Conservation (phyloP, 2,329 filamentous ascomycete genomes). For the Daldinia sp. region DNA sequence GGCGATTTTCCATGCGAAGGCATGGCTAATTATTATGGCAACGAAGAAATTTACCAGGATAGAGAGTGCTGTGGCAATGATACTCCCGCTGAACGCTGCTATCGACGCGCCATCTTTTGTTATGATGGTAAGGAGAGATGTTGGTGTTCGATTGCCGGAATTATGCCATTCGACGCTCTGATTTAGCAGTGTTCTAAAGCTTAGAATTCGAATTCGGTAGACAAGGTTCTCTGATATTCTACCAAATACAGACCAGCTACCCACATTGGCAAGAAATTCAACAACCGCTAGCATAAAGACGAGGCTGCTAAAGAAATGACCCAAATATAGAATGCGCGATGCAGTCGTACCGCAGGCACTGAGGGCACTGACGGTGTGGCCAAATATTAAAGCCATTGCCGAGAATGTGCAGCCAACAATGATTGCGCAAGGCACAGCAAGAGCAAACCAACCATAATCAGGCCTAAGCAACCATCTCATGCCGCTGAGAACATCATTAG, state of each 20-base stretch:
- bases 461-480: conserved; percentile 28
- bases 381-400: conserved; percentile 69
- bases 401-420: conserved; percentile 70
- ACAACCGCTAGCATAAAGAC: conserved; percentile 71
- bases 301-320: conserved; percentile 67
- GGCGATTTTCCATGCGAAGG: conserved; percentile 70
- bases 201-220: conserved; percentile 66
- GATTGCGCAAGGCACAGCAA: conserved; percentile 63
- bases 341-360: conserved; percentile 64
- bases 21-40: conserved; percentile 65
- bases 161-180: conserved; percentile 72
- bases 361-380: conserved; percentile 68
- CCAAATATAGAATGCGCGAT: conserved; percentile 61
- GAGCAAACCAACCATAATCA: conserved; percentile 51
- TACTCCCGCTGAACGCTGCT: conserved; percentile 67
- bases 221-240: conserved; percentile 68
- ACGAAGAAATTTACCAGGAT: conserved; percentile 66
- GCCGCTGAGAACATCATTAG: conserved; percentile 17
- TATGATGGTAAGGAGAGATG: conserved; percentile 64
- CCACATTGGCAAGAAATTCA: conserved; percentile 69
- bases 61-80: conserved; percentile 66
- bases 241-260: conserved; percentile 68
- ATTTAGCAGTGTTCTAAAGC: conserved; percentile 67
- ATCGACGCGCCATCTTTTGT: conserved; percentile 67
- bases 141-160: conserved; percentile 60